Conservation (phyloP, 129 eudicot genomes). For the Glebionis coronaria region DNA sequence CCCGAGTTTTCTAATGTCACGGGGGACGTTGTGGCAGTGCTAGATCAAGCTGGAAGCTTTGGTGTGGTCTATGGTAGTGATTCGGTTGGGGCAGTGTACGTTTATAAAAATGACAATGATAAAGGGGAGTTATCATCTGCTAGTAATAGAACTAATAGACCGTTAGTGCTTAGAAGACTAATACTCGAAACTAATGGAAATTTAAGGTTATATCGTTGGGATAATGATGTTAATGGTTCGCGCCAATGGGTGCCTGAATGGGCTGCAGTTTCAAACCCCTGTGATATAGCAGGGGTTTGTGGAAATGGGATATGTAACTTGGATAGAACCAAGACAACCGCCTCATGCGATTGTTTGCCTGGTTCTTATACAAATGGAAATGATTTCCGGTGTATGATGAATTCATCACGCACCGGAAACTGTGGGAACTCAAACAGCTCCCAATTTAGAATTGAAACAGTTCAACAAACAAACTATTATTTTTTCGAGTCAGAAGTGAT, state of each 20-base stretch:
- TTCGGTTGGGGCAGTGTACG: constrained; percentile 66
- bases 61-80: constrained; percentile 78
- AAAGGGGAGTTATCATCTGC: constrained; percentile 55
- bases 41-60: constrained; percentile 79
- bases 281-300: constrained; percentile 83
- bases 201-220: constrained; percentile 76
- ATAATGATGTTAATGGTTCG: constrained; percentile 80
- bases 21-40: constrained; percentile 79
- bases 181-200: constrained; percentile 83
- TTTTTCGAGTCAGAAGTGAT: constrained; percentile 65
- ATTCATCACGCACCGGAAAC: constrained; percentile 51
- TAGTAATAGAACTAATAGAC: constrained; percentile 36
- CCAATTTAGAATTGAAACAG: constrained; percentile 40
- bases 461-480: constrained; percentile 71
- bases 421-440: constrained; percentile 51
- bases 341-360: constrained; percentile 69
- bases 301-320: constrained; percentile 85
- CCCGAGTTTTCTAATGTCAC: constrained; percentile 92
- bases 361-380: constrained; percentile 37
- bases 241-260: constrained; percentile 91
- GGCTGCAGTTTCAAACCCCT: constrained; percentile 97
- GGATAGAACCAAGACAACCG: constrained; percentile 57
- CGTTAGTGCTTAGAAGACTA: constrained; percentile 53
- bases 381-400: constrained; percentile 43
- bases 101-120: constrained; percentile 78